Base-by-base conservation (phyloP, 129 eudicot genomes). In the Flaveria sonorensis region DNA sequence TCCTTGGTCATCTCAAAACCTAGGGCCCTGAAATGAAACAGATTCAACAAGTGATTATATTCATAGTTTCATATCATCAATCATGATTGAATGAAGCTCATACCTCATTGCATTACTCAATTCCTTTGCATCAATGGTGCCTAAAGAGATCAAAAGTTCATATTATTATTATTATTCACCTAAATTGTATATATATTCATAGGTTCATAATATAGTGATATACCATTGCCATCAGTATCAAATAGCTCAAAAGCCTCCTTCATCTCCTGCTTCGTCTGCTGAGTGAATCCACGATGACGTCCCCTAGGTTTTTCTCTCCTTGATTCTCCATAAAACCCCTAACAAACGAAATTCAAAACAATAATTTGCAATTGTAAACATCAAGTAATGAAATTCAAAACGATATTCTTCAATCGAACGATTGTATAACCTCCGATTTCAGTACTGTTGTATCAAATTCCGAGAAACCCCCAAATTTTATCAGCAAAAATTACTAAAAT, bases 41-140 rank as follows among this genome's bases (percentile, higher is more conserved):
- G 47, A 3, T 45, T 61, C 13, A 13, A 72, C 55, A 45, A 30
- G 11, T 51, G 67, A n/a, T 42, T 10, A 15, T 45, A 78, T 43
- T 46, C 21, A 61, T 46, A 76, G 48, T 56, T 6, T 18, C 47
- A 51, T 1, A 39, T 4, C 48, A 13, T 53, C 68, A 59, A 43
- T 7, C 28, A 36, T 1, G 0, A 7, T 59, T 23, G 7, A 15
- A 10, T 62, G 45, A 45, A 24, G 46, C n/a, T 13, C 15, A 26
- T 80, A 89, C 95, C 97, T 87, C 96, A 89, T 92, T 30, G 97
- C 97, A 83, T 85, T 86, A 78, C 84, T 91, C 76, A 91, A 81
- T 84, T 91, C 97, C 80, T 87, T 89, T 26, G 92, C 95, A 85
- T 89, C 97, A 83, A 91, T 91, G 51, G 95, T 89, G 12, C 95